Base-by-base conservation (phyloP, 441 rosid species). In the Gossypium armourianum region DNA sequence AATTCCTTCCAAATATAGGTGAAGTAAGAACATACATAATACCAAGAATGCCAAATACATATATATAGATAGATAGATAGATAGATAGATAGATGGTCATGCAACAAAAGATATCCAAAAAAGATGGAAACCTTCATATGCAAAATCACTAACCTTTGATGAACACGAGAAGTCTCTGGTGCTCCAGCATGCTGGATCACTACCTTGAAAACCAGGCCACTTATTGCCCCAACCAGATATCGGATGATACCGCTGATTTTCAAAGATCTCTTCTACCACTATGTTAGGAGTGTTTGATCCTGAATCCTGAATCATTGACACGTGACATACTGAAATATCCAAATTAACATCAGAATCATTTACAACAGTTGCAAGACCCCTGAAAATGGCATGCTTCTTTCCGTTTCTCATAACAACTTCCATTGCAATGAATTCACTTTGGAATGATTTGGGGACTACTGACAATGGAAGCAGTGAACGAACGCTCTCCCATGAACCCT, bases 321-420 rank as follows among this genome's bases (percentile, higher is more conserved):
- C 47, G 26, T 83, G 82, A 69, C 87, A 82, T 62, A 87, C 58
- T 20, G 82, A 86, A 76, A 96, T 76, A 77, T 90, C 96, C 82
- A 96, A 69, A 79, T 81, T 87, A 81, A 90, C 77, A 80, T 92
- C 94, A 59, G 92, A 85, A 79, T 92, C 99, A 86, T 96, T 96
- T 71, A 84, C 78, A 66, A 88, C 88, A 1, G 94, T 81, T 20
- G 90, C 94, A 76, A 96, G 92, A 74, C 96, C 82, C 85, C 99
- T 91, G 78, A 96, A 91, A 81, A 86, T 81, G 71, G 83, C 96
- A 74, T 93, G 97, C 80, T 91, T 93, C 93, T 90, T 91, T 71
- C 99, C 97, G 81, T 91, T 87, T 86, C 86, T 91, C 88, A 92
- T 79, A 66, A 84, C 76, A 77, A 90, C 92, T 80, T 93, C 99